A percentile compares a stretch with the other conserved stretches of the same genome.
phyloP scores from a whole-genome alignment of 2,329 filamentous ascomycete species.

The Dactylellina haptotyla region DNA sequence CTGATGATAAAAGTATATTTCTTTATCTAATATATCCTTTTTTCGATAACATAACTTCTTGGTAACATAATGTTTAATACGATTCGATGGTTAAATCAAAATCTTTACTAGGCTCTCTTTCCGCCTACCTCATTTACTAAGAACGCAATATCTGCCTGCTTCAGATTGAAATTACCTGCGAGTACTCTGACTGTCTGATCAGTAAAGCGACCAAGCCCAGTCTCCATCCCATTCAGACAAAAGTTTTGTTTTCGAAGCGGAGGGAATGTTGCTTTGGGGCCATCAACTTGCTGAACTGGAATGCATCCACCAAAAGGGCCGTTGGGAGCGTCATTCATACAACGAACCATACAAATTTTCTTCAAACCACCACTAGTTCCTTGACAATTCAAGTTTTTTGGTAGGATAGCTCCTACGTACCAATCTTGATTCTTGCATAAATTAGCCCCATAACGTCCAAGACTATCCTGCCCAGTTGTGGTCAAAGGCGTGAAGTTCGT shows the following conservation, averaged over 20 bases:
- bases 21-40: too few relatives aligned
- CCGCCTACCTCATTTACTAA: constrained; percentile 8
- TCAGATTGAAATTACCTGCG: constrained; percentile 30
- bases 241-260: constrained; percentile 24
- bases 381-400: too few relatives aligned
- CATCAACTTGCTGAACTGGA: neutral
- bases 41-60: too few relatives aligned
- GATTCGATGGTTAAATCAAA: too few relatives aligned
- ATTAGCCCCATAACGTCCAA: constrained; percentile 16
- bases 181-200: constrained; percentile 19
- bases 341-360: constrained; percentile 6
- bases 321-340: constrained; percentile 18
- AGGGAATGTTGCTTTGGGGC: neutral
- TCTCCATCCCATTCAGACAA: constrained; percentile 24
- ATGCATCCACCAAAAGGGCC: too few relatives aligned
- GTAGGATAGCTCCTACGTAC: too few relatives aligned
- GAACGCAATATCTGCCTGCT: constrained; percentile 18
- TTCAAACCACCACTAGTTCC: neutral
- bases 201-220: neutral
- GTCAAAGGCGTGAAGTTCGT: constrained; percentile 1
- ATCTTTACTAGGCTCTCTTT: constrained; percentile 2
- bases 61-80: too few relatives aligned
- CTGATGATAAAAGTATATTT: too few relatives aligned
- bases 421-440: constrained; percentile 20
- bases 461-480: neutral